Base-by-base conservation (phyloP, 2,329 filamentous ascomycete species). In the Bipolaris sorokiniana region DNA sequence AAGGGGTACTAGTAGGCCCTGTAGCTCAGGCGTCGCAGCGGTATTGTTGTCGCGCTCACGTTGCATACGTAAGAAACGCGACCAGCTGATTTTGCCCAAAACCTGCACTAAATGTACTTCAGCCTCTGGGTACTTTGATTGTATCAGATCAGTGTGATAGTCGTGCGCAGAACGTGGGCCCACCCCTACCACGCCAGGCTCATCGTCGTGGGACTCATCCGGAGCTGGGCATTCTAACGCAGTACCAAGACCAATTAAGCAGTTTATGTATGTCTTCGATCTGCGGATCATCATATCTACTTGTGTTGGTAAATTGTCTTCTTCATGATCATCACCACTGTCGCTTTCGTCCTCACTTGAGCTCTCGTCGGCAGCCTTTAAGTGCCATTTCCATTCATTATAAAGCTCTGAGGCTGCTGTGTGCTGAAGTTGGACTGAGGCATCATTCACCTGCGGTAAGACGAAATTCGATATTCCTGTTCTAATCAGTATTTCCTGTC, bases 221-320 rank as follows among this genome's bases (percentile, higher is more conserved):
- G 53, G 44, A 23, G 66, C 67, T 23, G 67, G 67, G 31, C 54
- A 64, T 7, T 64, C 51, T 0, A 70, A 54, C 1, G 65, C 59
- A 16, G 41, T 37, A 28, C 54, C 57, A 0, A 70, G 42, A 51
- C 66, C 63, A 3, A 63, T 28, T n/a, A 70, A 50, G 38, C 63
- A 66, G 4, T 61, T 37, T 1, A 41, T 56, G 40, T 66, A 63
- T 18, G 33, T 56, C 20, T 47, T 47, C 10, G 22, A 7, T 31
- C 44, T 47, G n/a, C 28, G 28, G 15, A 51, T 31, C 62, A 67
- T 18, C 65, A 31, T 0, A 57, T 44, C 22, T 16, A 9, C 22
- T 44, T 5, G 41, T 28, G 1, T 28, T 28, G 22, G 16, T 16
- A 10, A 13, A n/a, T 15, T 26, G 15, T 44, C 23, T 5, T 44